Evolutionary conservation across 2,329 filamentous ascomycete genomes (phyloP), one percentile per base, ranked within the genome.

Genomic region (Aspergillus brunneoviolaceus): DNA sequence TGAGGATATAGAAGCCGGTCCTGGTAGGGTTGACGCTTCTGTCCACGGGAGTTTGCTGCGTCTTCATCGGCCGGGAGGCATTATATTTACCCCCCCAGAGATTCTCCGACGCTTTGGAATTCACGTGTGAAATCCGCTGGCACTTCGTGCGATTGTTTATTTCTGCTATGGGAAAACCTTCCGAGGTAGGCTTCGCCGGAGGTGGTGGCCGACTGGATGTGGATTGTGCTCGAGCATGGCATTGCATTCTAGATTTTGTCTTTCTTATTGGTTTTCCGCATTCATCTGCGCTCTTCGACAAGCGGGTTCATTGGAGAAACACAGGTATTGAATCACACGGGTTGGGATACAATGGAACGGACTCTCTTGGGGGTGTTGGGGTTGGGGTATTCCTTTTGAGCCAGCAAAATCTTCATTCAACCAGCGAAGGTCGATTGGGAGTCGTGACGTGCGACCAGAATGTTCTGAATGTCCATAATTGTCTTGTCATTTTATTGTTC

Each of bases 331-430:
- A 45, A 72, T 73, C 67, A 72, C 67, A 72, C 66, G 72, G 39
- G 72, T 69, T 73, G 71, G 72, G 71, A 74, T 73, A 75, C 72
- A 73, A 68, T 65, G 71, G 70, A 68, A 71, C 64, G 73, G 72
- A 72, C 69, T 72, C 66, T 72, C 69, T 72, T 70, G 72, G 71
- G 69, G 73, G 72, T 75, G 72, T 75, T 75, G 72, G 73, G 72
- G 72, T 75, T 75, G 72, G 73, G 72, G 70, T 68, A 71, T 73
- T 73, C 68, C 70, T 72, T 75, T 74, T 72, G 65, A 67, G 69
- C 69, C 71, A 70, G 67, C 65, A 61, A 67, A 55, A 61, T 64
- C 39, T 45, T 45, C 39, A 45, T 62, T 62, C 58, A 60, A 63
- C 63, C 61, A 63, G 65, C 65, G 67, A 67, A 63, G 55, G 65